Conservation (phyloP, 2,329 filamentous ascomycete species). For the Pseudogymnoascus sp. region DNA sequence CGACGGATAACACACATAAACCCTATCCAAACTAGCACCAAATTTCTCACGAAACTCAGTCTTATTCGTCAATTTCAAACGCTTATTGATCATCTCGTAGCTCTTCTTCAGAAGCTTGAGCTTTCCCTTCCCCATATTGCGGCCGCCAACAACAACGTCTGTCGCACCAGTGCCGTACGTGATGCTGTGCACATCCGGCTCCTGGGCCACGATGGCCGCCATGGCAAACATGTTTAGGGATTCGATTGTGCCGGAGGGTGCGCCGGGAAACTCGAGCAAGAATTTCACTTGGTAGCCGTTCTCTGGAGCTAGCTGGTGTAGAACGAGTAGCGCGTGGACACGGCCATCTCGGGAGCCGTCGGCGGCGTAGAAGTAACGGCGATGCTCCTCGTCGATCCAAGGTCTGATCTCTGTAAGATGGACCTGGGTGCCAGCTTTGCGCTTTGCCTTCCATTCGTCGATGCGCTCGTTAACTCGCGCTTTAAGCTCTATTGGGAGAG, state of each 20-base stretch:
- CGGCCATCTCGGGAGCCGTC: slow-evolving; percentile 59
- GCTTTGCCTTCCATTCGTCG: slow-evolving; percentile 68
- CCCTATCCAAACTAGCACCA: slow-evolving; percentile 72
- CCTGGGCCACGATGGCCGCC: slow-evolving; percentile 41
- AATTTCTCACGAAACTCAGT: slow-evolving; percentile 87
- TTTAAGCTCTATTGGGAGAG: slow-evolving; percentile 58
- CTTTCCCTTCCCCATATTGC: slow-evolving; percentile 72
- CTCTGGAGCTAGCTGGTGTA: slow-evolving; percentile 71
- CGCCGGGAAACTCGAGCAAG: slow-evolving; percentile 83
- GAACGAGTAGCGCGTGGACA: slow-evolving; percentile 69
- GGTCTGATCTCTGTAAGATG: slow-evolving; percentile 85
- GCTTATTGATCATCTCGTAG: slow-evolving; percentile 73
- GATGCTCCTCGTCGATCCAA: slow-evolving; percentile 76
- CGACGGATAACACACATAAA: slow-evolving; percentile 85
- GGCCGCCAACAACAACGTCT: slow-evolving; percentile 65
- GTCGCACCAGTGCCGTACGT: slow-evolving; percentile 85
- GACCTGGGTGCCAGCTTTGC: slow-evolving; percentile 72
- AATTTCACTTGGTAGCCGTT: slow-evolving; percentile 95
- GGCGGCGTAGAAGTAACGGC: slow-evolving; percentile 74
- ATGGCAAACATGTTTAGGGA: slow-evolving; percentile 68
- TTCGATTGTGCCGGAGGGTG: slow-evolving; percentile 84
- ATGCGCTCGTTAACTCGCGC: slow-evolving; percentile 65
- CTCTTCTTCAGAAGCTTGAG: slow-evolving; percentile 76
- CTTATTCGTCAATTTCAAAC: slow-evolving; percentile 76
- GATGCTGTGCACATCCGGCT: slow-evolving; percentile 55